Evolutionary conservation across 345 rosid genomes (phyloP), one percentile per base, ranked within the genome.

Genomic region (Gossypium anomalum): DNA sequence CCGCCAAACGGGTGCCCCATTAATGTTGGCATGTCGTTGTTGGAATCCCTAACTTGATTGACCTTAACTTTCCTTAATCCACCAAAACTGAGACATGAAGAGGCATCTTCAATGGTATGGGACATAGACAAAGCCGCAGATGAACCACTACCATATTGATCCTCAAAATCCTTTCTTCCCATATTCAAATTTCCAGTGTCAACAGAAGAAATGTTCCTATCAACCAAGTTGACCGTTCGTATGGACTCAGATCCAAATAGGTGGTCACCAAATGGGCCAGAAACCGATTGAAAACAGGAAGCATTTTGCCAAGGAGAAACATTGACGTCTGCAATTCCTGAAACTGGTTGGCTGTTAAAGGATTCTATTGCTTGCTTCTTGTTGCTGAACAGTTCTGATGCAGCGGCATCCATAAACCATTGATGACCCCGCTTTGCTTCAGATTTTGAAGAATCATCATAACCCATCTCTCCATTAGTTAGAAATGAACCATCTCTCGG

Each of bases 391-490:
- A 59, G 53, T 77, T 88, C 89, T 47, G 82, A 63, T n/a, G 67
- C 77, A 34, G 79, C 17, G 44, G 76, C 70, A 80, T 86, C 89
- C 80, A 76, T 78, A 81, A 85, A 78, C 89, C 89, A 86, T 60
- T 82, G 86, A 82, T 85, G 83, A 45, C 81, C 58, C 19, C 87
- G 86, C 83, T 88, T 88, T 74, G 86, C 80, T 79, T 88, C 89
- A 63, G 71, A 56, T 79, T 83, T 80, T 70, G 87, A 48, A 55
- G 87, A 75, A 82, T 75, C 80, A 71, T 82, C 86, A 49, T 75
- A 83, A 63, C 16, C 76, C 47, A 82, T 85, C 70, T 86, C 89
- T 67, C 76, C 87, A 68, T 82, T 79, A 72, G 80, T 60, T 72
- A 80, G 75, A 75, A 77, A 71, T 4, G 78, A 72, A 41, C 63